Percentiles rank a stretch among this genome's conserved stretches.
These are phyloP conservation scores for Puya raimondii DNA, from an alignment of 176 grass and related monocot genomes.

Conservation along the genomic window DNA sequence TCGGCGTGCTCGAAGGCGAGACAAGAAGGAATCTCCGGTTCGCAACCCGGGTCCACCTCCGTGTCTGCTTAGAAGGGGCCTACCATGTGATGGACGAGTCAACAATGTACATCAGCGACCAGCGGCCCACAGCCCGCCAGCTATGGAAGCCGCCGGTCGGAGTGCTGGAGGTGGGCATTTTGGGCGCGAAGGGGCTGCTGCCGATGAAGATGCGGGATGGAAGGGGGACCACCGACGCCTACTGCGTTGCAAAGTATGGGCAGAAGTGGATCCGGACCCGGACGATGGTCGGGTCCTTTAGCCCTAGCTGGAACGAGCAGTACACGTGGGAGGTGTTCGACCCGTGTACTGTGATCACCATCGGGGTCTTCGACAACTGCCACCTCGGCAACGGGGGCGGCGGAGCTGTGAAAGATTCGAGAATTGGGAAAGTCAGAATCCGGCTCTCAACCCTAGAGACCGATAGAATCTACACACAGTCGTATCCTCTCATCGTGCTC, in stretches of 20 bases:
- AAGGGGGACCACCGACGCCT: constrained; percentile 58
- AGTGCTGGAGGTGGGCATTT: constrained; percentile 74
- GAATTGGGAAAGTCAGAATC: constrained; percentile 73
- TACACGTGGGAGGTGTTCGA: constrained; percentile 79
- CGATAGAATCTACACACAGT: constrained; percentile 60
- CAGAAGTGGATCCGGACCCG: constrained; percentile 69
- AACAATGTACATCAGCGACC: constrained; percentile 91
- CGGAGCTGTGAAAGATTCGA: constrained; percentile 23
- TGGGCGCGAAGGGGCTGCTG: constrained; percentile 46
- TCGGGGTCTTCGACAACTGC: constrained; percentile 79
- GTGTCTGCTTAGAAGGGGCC: constrained; percentile 71
- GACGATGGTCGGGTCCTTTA: constrained; percentile 58
- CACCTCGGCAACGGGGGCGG: constrained; percentile 52
- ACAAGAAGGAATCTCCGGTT: constrained; percentile 73
- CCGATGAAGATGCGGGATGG: constrained; percentile 75
- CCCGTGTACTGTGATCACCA: constrained; percentile 62
- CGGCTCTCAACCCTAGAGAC: constrained; percentile 72
- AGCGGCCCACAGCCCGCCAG: constrained; percentile 61
- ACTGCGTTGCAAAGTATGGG: constrained; percentile 87
- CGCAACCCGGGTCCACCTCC: constrained; percentile 62
- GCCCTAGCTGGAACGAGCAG: constrained; percentile 67
- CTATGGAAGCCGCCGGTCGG: constrained; percentile 70
- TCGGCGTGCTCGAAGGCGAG: constrained; percentile 55
- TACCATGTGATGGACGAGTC: constrained; percentile 98
- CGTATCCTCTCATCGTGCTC: constrained; percentile 60